Evolutionary conservation across 768 basidiomycete species (phyloP), one percentile per base, ranked within the genome.

Genomic region (Termitomyces titanicus): DNA sequence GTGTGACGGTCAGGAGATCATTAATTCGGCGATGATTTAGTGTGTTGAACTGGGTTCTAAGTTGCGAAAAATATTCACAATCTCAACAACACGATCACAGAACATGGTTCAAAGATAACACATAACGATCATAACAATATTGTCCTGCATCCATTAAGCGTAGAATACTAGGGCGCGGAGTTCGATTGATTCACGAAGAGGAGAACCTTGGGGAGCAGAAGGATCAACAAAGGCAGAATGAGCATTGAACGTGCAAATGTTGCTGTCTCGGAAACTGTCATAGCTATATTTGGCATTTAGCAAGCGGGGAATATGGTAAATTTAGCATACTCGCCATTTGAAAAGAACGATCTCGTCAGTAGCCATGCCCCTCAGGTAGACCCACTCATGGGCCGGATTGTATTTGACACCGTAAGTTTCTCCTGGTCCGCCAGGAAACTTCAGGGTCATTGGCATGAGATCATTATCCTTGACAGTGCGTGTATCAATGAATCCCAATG

Each of bases 141-240:
- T 13, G 18, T 39, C 15, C 38, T 15, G 38, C 9, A 45, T 25
- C 2, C n/a, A 42, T 51, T 29, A 51, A 33, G 3, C 25, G 37
- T 52, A 51, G 38, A 81, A 82, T 0, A 81, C 76, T 13, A 82
- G 67, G 3, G 79, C 72, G 29, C 79, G 64, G 25, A 81, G 61
- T 66, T 82, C 80, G 29, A 82, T 78, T 0, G 79, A 80, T 63
- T 81, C 73, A 33, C 81, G 70, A 12, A 69, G 60, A 7, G 74
- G 77, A 2, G 75, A 72, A 43, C 68, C 77, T 44, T 65, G 54
- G 0, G 78, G 79, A 1, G 77, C 74, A 0, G 66, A 67, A 6
- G 76, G 73, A 58, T 82, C 80, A 24, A 64, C 56, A 57, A 83
- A 83, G 0, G 71, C 79, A 9, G 78, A 77, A 53, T 84, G 82